phyloP scores from a whole-genome alignment of 2,329 filamentous ascomycete species.

The Neoscytalidium dimidiatum region DNA sequence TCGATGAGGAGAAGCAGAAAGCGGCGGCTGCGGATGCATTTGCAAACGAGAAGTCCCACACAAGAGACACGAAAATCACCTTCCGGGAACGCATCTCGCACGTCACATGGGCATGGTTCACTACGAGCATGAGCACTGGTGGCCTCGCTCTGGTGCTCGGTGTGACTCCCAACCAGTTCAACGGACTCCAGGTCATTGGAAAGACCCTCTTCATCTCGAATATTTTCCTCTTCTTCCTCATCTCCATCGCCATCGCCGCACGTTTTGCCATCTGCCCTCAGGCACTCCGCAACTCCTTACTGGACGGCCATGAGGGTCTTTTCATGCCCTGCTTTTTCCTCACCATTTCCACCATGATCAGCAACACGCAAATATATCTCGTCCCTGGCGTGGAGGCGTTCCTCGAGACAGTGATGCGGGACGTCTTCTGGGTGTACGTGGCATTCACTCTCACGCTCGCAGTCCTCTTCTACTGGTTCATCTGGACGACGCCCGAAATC shows the following conservation, averaged over 20 bases:
- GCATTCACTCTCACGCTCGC: constrained; percentile 42
- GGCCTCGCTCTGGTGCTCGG: constrained; percentile 48
- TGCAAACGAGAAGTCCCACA: neutral
- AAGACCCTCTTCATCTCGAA: constrained; percentile 55
- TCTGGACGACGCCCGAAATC: constrained; percentile 54
- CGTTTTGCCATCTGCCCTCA: constrained; percentile 50
- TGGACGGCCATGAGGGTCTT: constrained; percentile 54
- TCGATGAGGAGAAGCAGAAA: neutral
- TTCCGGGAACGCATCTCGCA: constrained; percentile 33
- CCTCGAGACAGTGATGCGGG: constrained; percentile 41
- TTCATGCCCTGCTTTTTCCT: constrained; percentile 50
- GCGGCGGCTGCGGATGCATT: neutral
- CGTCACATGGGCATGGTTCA: constrained; percentile 53
- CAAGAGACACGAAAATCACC: neutral
- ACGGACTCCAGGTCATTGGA: constrained; percentile 53
- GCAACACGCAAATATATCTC: constrained; percentile 42
- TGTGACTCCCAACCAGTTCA: constrained; percentile 48
- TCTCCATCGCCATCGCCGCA: constrained; percentile 34
- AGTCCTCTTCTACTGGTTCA: constrained; percentile 59
- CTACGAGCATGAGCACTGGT: constrained; percentile 51
- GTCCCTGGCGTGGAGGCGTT: constrained; percentile 43
- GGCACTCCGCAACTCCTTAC: constrained; percentile 48
- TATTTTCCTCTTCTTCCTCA: constrained; percentile 47
- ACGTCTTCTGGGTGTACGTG: constrained; percentile 49
- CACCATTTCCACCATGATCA: constrained; percentile 44